Percentiles rank a stretch among this genome's conserved stretches.
Evolutionary conservation across 768 basidiomycete species (phyloP).

Genomic region (Podaxis sp.): DNA sequence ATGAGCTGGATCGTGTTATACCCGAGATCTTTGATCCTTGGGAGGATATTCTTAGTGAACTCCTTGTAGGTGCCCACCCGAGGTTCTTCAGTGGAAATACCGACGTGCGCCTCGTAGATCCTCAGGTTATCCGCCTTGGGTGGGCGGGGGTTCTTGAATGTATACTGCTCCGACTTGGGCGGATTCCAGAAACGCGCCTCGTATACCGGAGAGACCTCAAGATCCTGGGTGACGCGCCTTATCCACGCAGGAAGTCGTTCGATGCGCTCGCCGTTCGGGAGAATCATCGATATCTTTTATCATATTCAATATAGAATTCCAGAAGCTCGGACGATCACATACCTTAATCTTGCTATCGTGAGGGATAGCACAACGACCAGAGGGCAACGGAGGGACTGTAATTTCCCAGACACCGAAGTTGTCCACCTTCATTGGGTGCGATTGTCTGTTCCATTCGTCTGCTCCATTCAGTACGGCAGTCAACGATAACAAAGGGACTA

Average conservation of each 20-base stretch:
- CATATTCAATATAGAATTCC: neutral
- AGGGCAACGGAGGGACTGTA: conserved; percentile 57
- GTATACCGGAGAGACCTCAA: conserved; percentile 84
- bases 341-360: conserved; percentile 97
- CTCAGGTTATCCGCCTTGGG: conserved; percentile 60
- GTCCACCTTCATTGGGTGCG: conserved; percentile 84
- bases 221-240: conserved; percentile 90
- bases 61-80: conserved; percentile 95
- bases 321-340: conserved; percentile 12
- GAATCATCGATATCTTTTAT: conserved; percentile 85
- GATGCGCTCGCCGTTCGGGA: conserved; percentile 73
- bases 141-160: conserved; percentile 77
- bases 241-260: conserved; percentile 96
- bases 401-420: conserved; percentile 90
- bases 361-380: conserved; percentile 77
- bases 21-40: conserved; percentile 85
- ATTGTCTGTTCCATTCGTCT: conserved; percentile 87
- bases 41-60: conserved; percentile 80
- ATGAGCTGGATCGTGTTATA: conserved; percentile 98
- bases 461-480: conserved; percentile 5
- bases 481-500: conserved; percentile 14
- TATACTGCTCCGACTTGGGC: conserved; percentile 61
- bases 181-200: conserved; percentile 99
- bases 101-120: conserved; percentile 98
- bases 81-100: conserved; percentile 86